phyloP scores from a whole-genome alignment of 1,284 basidiomycete genomes.

The Cutaneotrichosporon mucoides region DNA sequence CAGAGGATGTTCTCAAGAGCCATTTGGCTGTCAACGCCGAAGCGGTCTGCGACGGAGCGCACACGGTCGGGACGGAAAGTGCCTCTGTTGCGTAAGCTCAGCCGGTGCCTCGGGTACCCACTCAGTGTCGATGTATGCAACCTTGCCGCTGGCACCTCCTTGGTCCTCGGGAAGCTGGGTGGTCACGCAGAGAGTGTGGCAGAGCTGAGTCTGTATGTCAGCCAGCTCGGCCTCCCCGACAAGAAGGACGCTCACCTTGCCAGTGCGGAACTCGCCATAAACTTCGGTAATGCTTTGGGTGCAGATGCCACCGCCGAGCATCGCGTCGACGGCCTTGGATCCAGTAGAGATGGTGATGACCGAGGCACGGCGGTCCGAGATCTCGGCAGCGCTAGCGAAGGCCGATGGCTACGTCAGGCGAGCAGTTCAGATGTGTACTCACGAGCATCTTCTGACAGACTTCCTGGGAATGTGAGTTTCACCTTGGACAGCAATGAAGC shows the following conservation, averaged over 20 bases:
- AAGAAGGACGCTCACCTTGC: slow-evolving; percentile 57
- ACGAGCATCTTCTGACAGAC: slow-evolving; percentile 79
- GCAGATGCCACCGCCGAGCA: slow-evolving; percentile 79
- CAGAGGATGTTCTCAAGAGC: slow-evolving; percentile 61
- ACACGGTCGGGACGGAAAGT: slow-evolving; percentile 92
- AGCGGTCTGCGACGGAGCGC: slow-evolving; percentile 79
- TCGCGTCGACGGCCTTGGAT: slow-evolving; percentile 81
- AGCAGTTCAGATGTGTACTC: neutral
- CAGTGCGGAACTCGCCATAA: slow-evolving; percentile 51
- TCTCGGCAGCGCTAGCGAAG: slow-evolving; percentile 82
- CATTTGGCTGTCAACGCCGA: slow-evolving; percentile 80
- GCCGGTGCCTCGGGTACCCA: slow-evolving; percentile 23
- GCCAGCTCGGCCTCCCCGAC: slow-evolving; percentile 32
- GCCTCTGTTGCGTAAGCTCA: slow-evolving; percentile 52
- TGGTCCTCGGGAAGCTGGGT: slow-evolving; percentile 81
- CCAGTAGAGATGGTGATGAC: slow-evolving; percentile 80
- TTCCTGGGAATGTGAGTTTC: slow-evolving; percentile 57
- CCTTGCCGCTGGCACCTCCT: slow-evolving; percentile 85
- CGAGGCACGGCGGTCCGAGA: slow-evolving; percentile 74
- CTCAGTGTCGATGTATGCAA: slow-evolving; percentile 93
- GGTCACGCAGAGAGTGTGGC: slow-evolving; percentile 86
- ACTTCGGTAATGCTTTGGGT: slow-evolving; percentile 81
- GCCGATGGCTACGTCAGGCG: slow-evolving; percentile 63
- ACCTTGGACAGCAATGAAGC: slow-evolving; percentile 1
- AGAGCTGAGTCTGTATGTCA: slow-evolving; percentile 81